These are phyloP conservation scores for Carex kokanica DNA, from an alignment of 176 grass and related monocot genomes.

Conservation along the genomic window DNA sequence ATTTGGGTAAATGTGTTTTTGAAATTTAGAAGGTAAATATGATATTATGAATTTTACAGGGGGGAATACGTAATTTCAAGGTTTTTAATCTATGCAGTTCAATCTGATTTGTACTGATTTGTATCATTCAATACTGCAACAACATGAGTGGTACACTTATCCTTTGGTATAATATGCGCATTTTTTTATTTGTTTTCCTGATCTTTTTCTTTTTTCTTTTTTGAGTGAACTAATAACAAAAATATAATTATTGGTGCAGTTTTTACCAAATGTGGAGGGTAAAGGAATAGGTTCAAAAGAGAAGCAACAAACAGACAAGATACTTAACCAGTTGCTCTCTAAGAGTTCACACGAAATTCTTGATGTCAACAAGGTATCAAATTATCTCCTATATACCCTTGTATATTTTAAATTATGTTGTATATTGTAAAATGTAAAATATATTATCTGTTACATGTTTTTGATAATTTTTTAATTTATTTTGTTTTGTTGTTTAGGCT, in stretches of 20 bases:
- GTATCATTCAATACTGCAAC: not conserved
- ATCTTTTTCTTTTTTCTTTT: not conserved
- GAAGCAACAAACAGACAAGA: conserved; percentile 68
- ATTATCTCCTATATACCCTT: not conserved
- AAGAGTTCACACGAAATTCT: conserved; percentile 56
- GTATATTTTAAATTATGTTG: not conserved
- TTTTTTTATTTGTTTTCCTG: not conserved
- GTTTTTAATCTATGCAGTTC: not conserved
- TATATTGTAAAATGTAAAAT: conserved; percentile 12
- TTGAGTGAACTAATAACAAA: not conserved
- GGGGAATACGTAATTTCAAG: too few species aligned
- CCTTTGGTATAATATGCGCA: not conserved
- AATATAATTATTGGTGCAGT: conserved; percentile 35
- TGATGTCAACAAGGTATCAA: conserved; percentile 70
- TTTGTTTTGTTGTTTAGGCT: conserved; percentile 44
- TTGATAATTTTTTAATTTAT: not conserved
- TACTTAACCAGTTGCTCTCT: conserved; percentile 55
- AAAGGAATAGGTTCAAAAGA: conserved; percentile 66
- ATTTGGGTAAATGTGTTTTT: too few species aligned
- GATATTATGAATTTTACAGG: too few species aligned
- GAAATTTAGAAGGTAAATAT: too few species aligned
- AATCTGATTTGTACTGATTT: not conserved
- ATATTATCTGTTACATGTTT: too few species aligned
- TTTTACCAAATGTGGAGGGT: conserved; percentile 67
- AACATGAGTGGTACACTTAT: too few species aligned